Base-by-base conservation (phyloP, 805 yeast species). In the Starmerella roubikii region DNA sequence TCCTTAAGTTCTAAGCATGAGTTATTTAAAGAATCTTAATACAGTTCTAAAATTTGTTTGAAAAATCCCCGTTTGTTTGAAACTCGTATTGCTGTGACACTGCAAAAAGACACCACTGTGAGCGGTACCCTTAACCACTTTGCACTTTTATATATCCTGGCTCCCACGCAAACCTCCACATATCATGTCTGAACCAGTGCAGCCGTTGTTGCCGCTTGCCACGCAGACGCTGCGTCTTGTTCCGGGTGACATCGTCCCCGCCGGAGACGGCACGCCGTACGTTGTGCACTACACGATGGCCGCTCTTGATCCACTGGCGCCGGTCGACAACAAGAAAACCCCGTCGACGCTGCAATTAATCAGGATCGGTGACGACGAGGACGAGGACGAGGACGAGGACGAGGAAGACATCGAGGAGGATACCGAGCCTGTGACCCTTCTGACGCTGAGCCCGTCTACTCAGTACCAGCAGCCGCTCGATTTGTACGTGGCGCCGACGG, bases 241-340 rank as follows among this genome's bases (percentile, higher is more conserved):
- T 61, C 98, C 98, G 52, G 91, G 79, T 58, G 67, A 73, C 52
- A 94, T 95, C 51, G 76, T 76, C 31, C 85, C 85, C 37, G 94
- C 95, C 44, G 74, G 82, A 56, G 82, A 78, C 48, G 78, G 75
- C 44, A 76, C 76, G 60, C 95, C 96, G 37, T 80, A 82, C 50
- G 78, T 96, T 46, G 75, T 88, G 51, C 81, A 93, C 64, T 61
- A 88, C 54, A 86, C 97, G 38, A 71, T 88, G 72, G 98, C 95
- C 47, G 93, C 98, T 44, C 69, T 91, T 54, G 95, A 88, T 64
- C 94, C 95, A 47, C 81, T 76, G 55, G 55, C 61, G 34, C 70
- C 93, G 23, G 94, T 84, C 54, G 64, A 56, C 41, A 55, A 51
- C 42, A 39, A 44, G 35, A 48, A 54, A 49, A 77, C 72, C 52